Base-by-base conservation (phyloP, 2,329 filamentous ascomycete genomes). In the Hypoxylon sp. region DNA sequence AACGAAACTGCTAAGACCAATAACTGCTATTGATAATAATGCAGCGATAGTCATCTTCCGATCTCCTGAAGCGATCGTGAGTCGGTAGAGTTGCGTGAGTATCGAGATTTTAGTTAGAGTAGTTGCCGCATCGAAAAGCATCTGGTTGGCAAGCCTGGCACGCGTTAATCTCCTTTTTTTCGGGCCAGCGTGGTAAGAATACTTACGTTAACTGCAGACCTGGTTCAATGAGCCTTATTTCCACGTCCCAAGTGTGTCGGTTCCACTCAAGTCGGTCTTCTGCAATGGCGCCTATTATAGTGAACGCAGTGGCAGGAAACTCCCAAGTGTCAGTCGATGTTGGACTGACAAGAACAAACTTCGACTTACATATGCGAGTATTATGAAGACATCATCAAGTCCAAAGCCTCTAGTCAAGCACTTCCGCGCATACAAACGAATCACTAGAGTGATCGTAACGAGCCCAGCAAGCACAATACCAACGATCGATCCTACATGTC, bases 21-120 rank as follows among this genome's bases (percentile, higher is more conserved):
- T 75, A 29, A 80, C 21, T 3, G 61, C 62, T 2, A 72, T 74
- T n/a, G 80, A 69, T 8, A 71, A 61, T 14, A 74, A 53, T 14
- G 79, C 75, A 16, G 77, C 68, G 27, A 67, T 71, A 21, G 74
- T 75, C 64, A 78, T 76, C 39, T 72, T 74, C 23, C 70, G 73
- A 55, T 69, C 70, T 5, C 70, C 70, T 2, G 74, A 76, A 4
- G 76, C 76, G 14, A 74, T 71, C 2, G 78, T 76, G 12, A 82
- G 71, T 21, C 79, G 73, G 48, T 80, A 77, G 27, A 81, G 73
- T 41, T 81, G 74, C 9, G 75, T 74, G 7, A 82, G 75, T 73
- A 81, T 81, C 1, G 80, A 81, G 8, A 82, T 64, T 61, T 81
- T 82, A 2, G 77, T 81, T 34, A 81, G 67, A 39, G 69, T 77